Percentiles rank a stretch among this genome's conserved stretches.
Evolutionary conservation across 768 basidiomycete genomes (phyloP).

Genomic region (Phallus indusiatus): DNA sequence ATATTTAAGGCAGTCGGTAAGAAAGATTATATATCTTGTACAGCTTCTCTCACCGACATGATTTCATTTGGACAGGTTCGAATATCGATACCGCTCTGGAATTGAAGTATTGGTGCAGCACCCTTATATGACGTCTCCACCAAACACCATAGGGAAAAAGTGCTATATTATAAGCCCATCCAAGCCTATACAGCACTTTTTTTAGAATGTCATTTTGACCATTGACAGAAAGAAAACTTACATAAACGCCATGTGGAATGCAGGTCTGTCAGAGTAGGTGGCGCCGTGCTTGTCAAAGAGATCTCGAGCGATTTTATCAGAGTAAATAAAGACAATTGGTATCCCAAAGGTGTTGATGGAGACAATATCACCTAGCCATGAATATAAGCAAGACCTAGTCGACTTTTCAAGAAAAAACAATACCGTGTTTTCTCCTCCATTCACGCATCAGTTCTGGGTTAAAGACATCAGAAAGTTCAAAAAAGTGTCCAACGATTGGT

Average conservation of each 20-base stretch:
- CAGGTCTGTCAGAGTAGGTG: constrained; percentile 29
- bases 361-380: constrained; percentile 33
- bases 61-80: constrained; percentile 27
- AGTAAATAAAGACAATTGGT: constrained; percentile 38
- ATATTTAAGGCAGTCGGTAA: background rate
- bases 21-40: background rate
- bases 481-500: constrained; percentile 17
- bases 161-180: constrained; percentile 39
- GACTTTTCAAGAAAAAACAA: background rate
- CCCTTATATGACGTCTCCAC: constrained; percentile 29
- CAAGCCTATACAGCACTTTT: constrained; percentile 29
- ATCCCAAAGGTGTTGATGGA: constrained; percentile 37
- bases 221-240: constrained; percentile 16
- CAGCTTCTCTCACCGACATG: constrained; percentile 14
- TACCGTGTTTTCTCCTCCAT: constrained; percentile 18
- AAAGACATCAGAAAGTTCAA: constrained; percentile 13
- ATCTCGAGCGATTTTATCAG: constrained; percentile 30
- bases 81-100: constrained; percentile 18
- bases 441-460: constrained; percentile 11
- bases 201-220: background rate
- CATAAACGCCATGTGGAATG: constrained; percentile 35
- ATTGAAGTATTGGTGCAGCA: constrained; percentile 32
- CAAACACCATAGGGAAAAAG: constrained; percentile 28
- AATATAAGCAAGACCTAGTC: background rate
- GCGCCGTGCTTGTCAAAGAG: constrained; percentile 36